Evolutionary conservation across 257 asterid genomes (phyloP).

Genomic region (Solanum chmielewskii): DNA sequence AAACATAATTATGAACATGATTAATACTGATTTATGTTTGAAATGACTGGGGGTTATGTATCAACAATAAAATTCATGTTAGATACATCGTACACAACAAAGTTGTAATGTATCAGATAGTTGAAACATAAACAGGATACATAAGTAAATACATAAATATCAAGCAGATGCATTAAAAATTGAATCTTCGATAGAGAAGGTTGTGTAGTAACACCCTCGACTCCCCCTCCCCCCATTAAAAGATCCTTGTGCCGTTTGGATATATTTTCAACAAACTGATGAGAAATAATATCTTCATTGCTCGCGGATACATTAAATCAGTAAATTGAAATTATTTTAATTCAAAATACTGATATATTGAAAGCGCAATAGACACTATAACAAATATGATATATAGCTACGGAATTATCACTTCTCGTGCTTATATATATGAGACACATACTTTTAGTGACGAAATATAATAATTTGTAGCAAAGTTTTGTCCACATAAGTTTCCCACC

Average conservation of each 20-base stretch:
- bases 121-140: not conserved
- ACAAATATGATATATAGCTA: no score
- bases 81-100: not conserved
- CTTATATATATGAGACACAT: no score
- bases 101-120: not conserved
- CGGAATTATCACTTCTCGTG: no score
- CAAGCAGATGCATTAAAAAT: not conserved
- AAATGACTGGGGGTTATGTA: not conserved
- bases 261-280: not conserved
- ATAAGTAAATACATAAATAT: no score
- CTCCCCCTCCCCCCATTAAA: not conserved
- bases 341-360: no score
- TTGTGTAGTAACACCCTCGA: not conserved
- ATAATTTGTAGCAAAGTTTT: no score
- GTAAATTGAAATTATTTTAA: no score
- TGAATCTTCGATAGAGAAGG: not conserved
- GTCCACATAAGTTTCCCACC: no score
- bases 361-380: no score
- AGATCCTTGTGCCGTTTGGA: not conserved
- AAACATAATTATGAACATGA: not conserved
- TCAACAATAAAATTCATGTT: not conserved
- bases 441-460: no score
- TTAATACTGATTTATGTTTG: not conserved
- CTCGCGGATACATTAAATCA: not conserved
- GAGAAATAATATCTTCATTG: not conserved